phyloP scores from a whole-genome alignment of 2,329 filamentous ascomycete species.

The Xenoacremonium recifei region DNA sequence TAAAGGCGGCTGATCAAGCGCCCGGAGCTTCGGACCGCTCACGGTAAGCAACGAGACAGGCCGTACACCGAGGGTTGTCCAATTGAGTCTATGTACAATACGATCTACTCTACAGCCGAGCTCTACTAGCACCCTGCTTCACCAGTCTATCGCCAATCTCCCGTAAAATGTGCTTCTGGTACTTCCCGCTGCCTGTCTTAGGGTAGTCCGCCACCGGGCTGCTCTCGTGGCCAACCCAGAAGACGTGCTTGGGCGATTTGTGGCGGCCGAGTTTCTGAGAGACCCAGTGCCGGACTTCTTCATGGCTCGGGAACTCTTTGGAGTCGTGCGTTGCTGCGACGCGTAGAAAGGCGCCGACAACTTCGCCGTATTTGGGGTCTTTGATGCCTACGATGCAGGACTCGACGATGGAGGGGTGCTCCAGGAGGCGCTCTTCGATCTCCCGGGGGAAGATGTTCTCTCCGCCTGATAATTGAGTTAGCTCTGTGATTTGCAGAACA shows the following conservation, averaged over 20 bases:
- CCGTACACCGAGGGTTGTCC: too few species aligned
- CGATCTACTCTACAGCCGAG: too few species aligned
- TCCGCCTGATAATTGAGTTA: conserved; percentile 4
- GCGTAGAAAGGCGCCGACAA: conserved; percentile 5
- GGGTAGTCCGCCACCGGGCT: not conserved
- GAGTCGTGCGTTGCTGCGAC: not conserved
- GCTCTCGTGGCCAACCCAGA: conserved; percentile 7
- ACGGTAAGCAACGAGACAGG: too few species aligned
- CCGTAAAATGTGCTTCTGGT: conserved; percentile 7
- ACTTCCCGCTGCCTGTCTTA: conserved; percentile 9
- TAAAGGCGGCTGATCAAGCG: too few species aligned
- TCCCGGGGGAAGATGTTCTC: conserved; percentile 9
- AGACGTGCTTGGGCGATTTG: conserved; percentile 7
- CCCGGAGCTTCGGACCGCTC: too few species aligned
- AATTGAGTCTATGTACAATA: too few species aligned
- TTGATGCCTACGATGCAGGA: conserved; percentile 6
- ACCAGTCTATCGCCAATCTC: conserved; percentile 3
- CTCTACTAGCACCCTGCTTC: too few species aligned
- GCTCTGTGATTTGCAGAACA: not conserved
- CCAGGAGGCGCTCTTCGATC: conserved; percentile 4
- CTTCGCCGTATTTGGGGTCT: conserved; percentile 11
- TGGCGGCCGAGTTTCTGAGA: conserved; percentile 1
- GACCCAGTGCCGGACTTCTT: conserved; percentile 5
- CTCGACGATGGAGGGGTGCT: not conserved
- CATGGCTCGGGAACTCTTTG: not conserved